These are phyloP conservation scores for Nemania sp. DNA, from an alignment of 2,329 filamentous ascomycete species.

Conservation along the genomic window DNA sequence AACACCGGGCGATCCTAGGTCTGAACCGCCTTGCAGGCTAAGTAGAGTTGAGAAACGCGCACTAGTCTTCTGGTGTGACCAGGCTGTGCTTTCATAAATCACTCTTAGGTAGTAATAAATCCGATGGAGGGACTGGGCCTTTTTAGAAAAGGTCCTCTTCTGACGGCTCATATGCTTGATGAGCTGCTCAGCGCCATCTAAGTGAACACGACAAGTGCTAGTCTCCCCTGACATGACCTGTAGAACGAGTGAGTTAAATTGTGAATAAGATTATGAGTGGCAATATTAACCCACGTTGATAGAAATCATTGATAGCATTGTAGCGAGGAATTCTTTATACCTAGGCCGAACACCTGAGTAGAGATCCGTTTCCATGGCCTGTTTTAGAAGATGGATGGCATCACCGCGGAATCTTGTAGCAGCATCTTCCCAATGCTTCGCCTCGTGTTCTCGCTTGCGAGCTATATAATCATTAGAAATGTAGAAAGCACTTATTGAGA, in stretches of 20 bases:
- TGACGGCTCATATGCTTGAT: slow-evolving; percentile 4
- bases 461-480: background rate
- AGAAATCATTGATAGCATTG: slow-evolving; percentile 2
- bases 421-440: background rate
- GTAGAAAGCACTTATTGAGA: slow-evolving; percentile 8
- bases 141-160: background rate
- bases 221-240: slow-evolving; percentile 9
- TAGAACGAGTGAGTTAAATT: background rate
- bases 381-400: slow-evolving; percentile 1
- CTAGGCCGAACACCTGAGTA: background rate
- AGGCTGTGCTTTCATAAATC: slow-evolving; percentile 7
- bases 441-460: background rate
- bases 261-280: background rate
- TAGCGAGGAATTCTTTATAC: slow-evolving; percentile 5
- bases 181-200: slow-evolving; percentile 2
- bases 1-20: background rate
- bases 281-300: background rate
- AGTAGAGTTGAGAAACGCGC: slow-evolving; percentile 3
- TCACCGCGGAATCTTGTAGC: slow-evolving; percentile 1
- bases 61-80: background rate
- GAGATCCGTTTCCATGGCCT: slow-evolving; percentile 5
- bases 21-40: background rate
- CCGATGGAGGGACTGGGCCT: slow-evolving; percentile 5
- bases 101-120: slow-evolving; percentile 10
- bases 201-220: slow-evolving; percentile 1